Base-by-base conservation (phyloP, 108 stramenopile species). In the Pseudonitzschia delicatissima region DNA sequence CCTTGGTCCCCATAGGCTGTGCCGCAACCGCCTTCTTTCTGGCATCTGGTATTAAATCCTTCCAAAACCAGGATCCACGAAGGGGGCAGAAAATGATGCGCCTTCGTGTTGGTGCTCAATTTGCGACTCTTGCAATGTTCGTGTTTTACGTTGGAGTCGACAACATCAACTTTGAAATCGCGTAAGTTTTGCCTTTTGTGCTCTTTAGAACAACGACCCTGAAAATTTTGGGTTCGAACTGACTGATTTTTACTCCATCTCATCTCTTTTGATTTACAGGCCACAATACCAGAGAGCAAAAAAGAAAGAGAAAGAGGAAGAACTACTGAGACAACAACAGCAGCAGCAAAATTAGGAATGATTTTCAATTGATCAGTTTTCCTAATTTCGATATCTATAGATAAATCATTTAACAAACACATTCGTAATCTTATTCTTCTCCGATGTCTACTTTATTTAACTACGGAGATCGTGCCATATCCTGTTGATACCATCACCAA, bases 1-100 rank as follows among this genome's bases (percentile, higher is more conserved):
- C 92, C 17, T 72, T 94, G 35, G 85, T 94, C 2, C 92, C 92
- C 12, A 86, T 94, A 71, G 92, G 92, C 4, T 94, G 92, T 31
- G 67, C 80, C 6, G 82, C 79, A 4, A 94, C 92, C 4, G 88
- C 86, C 27, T 94, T 89, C 71, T 94, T 88, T 57, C 73, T 94
- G 36, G 79, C 69, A 32, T 82, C 83, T 5, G 92, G 92, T 11
- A 91, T 94, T 33, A 69, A 73, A 74, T 85, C 83, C 2, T 94
- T 94, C 68, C 81, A 82, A 49, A 77, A 88, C 49, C 86, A 83
- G 33, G 89, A 94, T 77, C 81, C 87, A 6, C 55, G 53, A 26
- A 62, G 79, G 71, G 83, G 80, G 12, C 92, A 94, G 62, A 81
- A 69, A 25, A 94, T 94, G 92, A 94, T 94, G 92, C 62, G 87